Evolutionary conservation across 805 yeast genomes (phyloP).

Genomic region (Lipomyces chichibuensis): DNA sequence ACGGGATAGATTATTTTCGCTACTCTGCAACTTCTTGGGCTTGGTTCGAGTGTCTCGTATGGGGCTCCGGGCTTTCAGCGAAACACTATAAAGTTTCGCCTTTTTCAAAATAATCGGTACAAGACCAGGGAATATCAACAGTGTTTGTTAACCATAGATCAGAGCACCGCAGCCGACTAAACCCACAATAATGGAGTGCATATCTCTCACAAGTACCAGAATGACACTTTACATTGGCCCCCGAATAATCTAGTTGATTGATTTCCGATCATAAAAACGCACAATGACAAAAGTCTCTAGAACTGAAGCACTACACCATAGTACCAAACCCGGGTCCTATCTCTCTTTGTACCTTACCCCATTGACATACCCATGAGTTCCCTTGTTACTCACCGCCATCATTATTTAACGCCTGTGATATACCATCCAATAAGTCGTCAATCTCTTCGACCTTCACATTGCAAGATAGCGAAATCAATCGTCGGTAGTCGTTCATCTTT

Average conservation of each 20-base stretch:
- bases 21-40: too few species aligned
- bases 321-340: neutral
- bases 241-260: neutral
- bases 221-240: too few species aligned
- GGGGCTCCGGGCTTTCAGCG: too few species aligned
- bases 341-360: neutral
- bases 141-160: too few species aligned
- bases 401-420: constrained; percentile 30
- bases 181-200: too few species aligned
- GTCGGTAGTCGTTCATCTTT: constrained; percentile 78
- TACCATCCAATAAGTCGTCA: constrained; percentile 72
- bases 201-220: too few species aligned
- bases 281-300: neutral
- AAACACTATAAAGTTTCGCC: too few species aligned
- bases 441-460: constrained; percentile 79
- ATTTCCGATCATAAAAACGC: neutral
- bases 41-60: too few species aligned
- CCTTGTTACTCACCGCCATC: neutral
- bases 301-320: neutral
- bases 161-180: too few species aligned
- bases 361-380: neutral
- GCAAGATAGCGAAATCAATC: constrained; percentile 73
- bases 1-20: too few species aligned
- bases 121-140: too few species aligned
- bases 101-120: too few species aligned